These are phyloP conservation scores for Phytophthora pini DNA, from an alignment of 352 stramenopile genomes.

Conservation along the genomic window DNA sequence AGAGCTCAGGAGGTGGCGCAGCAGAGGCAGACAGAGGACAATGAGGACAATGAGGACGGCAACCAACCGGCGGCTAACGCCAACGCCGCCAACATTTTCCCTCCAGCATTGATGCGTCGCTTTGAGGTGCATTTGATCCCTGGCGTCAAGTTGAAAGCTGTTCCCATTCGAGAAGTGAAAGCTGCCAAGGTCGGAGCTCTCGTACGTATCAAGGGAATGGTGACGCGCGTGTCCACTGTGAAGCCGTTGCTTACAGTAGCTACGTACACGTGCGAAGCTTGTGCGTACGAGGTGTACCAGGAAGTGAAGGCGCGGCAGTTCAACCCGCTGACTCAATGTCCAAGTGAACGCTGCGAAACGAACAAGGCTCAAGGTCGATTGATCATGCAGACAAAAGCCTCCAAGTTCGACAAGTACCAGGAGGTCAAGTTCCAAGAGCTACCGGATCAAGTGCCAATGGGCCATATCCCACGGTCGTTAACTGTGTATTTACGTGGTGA, in stretches of 20 bases:
- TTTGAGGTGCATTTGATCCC: conserved; percentile 87
- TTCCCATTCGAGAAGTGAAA: conserved; percentile 95
- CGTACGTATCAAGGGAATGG: conserved; percentile 97
- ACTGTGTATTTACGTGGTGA: conserved; percentile 94
- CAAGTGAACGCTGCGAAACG: conserved; percentile 86
- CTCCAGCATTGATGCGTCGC: conserved; percentile 91
- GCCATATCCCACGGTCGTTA: conserved; percentile 96
- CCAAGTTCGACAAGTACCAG: conserved; percentile 99
- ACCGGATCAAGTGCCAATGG: conserved; percentile 96
- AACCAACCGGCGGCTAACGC: conserved; percentile 30
- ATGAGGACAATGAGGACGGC: conserved; percentile 42
- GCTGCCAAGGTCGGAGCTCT: conserved; percentile 95
- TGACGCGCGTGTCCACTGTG: conserved; percentile 98
- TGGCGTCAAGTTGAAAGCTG: conserved; percentile 86
- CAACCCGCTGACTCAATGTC: conserved; percentile 93
- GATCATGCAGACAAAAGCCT: conserved; percentile 96
- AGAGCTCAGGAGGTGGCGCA: conserved; percentile 78
- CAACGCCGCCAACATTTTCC: conserved; percentile 81
- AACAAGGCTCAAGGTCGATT: conserved; percentile 86
- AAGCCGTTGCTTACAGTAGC: conserved; percentile 97
- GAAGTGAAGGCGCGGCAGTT: conserved; percentile 95
- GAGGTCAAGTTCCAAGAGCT: conserved; percentile 98
- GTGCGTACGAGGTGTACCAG: conserved; percentile 98
- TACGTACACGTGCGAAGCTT: conserved; percentile 98
- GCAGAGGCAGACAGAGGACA: conserved; percentile 44